phyloP scores from a whole-genome alignment of 345 rosid genomes.

The Laguncularia racemosa region DNA sequence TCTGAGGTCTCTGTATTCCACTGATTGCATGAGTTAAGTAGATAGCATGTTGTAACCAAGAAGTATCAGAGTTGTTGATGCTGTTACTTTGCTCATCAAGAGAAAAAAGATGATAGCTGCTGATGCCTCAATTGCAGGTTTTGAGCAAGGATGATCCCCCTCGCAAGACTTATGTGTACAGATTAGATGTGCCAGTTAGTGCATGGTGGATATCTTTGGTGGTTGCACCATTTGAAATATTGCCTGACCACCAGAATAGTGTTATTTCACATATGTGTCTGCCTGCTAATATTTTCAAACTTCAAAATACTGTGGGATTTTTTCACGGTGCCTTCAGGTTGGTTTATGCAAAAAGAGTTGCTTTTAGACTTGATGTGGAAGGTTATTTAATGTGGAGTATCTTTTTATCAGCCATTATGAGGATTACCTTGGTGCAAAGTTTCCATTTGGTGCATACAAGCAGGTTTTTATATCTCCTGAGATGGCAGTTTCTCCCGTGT shows the following conservation, averaged over 20 bases:
- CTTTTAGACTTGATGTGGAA: slow-evolving; percentile 4
- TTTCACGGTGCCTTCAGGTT: slow-evolving; percentile 89
- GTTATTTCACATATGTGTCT: slow-evolving; percentile 79
- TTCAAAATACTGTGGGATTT: slow-evolving; percentile 71
- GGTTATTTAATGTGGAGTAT: slow-evolving; percentile 1
- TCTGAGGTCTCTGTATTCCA: too few species aligned
- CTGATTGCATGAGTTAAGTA: too few species aligned
- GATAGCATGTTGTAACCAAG: too few species aligned
- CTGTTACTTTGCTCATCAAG: too few species aligned
- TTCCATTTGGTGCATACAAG: slow-evolving; percentile 91
- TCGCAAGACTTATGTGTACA: slow-evolving; percentile 76
- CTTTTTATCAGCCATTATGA: slow-evolving; percentile 73
- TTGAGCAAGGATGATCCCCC: slow-evolving; percentile 88
- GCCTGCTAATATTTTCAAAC: slow-evolving; percentile 46
- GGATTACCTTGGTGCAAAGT: slow-evolving; percentile 74
- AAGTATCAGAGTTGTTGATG: too few species aligned
- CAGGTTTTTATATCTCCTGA: slow-evolving; percentile 89
- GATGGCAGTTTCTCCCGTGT: slow-evolving; percentile 62
- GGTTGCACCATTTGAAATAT: slow-evolving; percentile 80
- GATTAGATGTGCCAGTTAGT: slow-evolving; percentile 69
- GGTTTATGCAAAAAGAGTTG: slow-evolving; percentile 9
- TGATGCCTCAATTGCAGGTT: slow-evolving; percentile 37
- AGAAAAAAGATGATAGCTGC: not conserved
- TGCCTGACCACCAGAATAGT: slow-evolving; percentile 59
- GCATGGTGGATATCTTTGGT: slow-evolving; percentile 85